phyloP scores from a whole-genome alignment of 805 yeast species.

The Kodamaea leandrae region DNA sequence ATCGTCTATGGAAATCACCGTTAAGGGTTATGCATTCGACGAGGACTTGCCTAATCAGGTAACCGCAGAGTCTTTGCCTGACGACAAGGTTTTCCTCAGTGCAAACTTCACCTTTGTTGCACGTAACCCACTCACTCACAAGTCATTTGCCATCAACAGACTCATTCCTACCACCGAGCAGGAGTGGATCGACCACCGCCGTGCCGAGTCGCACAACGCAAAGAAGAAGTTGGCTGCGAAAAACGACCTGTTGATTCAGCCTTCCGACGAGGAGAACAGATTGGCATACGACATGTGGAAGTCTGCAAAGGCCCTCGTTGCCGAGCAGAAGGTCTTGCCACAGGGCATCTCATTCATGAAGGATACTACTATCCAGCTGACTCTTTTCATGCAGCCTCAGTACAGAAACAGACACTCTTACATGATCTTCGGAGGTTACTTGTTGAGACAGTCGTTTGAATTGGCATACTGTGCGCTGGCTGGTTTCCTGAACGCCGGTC shows the following conservation, averaged over 20 bases:
- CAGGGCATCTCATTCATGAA: conserved; percentile 61
- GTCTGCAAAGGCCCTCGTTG: conserved; percentile 32
- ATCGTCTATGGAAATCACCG: conserved; percentile 93
- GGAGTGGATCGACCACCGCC: conserved; percentile 80
- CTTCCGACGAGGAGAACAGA: conserved; percentile 66
- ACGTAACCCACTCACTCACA: conserved; percentile 89
- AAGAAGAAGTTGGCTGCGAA: conserved; percentile 78
- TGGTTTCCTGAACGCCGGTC: conserved; percentile 78
- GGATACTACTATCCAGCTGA: conserved; percentile 67
- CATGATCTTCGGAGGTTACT: conserved; percentile 94
- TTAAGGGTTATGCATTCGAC: conserved; percentile 78
- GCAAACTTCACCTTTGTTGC: conserved; percentile 97
- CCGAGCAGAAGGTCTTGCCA: conserved; percentile 39
- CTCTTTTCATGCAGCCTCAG: conserved; percentile 94
- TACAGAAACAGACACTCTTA: conserved; percentile 91
- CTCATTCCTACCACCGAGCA: conserved; percentile 69
- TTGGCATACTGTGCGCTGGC: conserved; percentile 92
- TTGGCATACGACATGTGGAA: conserved; percentile 79
- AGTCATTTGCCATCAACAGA: conserved; percentile 80
- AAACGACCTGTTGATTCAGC: conserved; percentile 56
- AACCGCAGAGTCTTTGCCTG: conserved; percentile 55
- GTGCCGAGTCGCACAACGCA: conserved; percentile 88
- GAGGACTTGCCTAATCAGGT: conserved; percentile 51
- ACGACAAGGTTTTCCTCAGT: conserved; percentile 70
- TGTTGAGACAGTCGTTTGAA: conserved; percentile 89